Base-by-base conservation (phyloP, 306 rosid species). In the Ceratonia siliqua region DNA sequence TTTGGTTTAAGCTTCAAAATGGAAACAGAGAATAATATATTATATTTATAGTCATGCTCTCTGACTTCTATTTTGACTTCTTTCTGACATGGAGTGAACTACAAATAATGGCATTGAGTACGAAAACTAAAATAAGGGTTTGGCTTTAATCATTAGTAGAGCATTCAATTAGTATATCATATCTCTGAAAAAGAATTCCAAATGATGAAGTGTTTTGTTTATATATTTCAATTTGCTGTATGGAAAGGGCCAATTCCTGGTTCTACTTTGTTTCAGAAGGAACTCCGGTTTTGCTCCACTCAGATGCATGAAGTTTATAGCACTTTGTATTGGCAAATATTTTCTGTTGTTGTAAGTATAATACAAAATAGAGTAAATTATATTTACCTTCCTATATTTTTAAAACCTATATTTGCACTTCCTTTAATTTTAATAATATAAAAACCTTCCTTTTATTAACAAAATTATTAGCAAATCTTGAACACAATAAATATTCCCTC, bases 21-120 rank as follows among this genome's bases (percentile, higher is more conserved):
- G 62, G 61, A 70, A 70, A 70, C 67, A 62, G 3, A 32, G 67
- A 63, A 49, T 78, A 8, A 62, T 78, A 52, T 13, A 38, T 62
- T n/a, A n/a, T n/a, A n/a, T 8, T 56, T n/a, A 39, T 61, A 62
- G 33, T 28, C 66, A 63, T 50, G 42, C 76, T 25, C 8, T 50
- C 54, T 50, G 66, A 61, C 57, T 62, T 62, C 45, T 46, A 68
- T 68, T 49, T 59, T 77, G 76, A 72, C 36, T 62, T 70, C 72
- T 70, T 70, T 35, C 32, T 33, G 14, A 35, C 7, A 42, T 30
- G 46, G 33, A 45, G 25, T 53, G 64, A 59, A 30, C 59, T 45
- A 20, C n/a, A 56, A 55, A 61, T 52, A 11, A 30, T 46, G 50
- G 27, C 46, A 45, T 62, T 33, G 20, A 38, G 30, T 62, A 72